Percentiles rank a stretch among this genome's conserved stretches.
These are phyloP conservation scores for Furcasterigmium sp. DNA, from an alignment of 2,329 filamentous ascomycete genomes.

Conservation along the genomic window DNA sequence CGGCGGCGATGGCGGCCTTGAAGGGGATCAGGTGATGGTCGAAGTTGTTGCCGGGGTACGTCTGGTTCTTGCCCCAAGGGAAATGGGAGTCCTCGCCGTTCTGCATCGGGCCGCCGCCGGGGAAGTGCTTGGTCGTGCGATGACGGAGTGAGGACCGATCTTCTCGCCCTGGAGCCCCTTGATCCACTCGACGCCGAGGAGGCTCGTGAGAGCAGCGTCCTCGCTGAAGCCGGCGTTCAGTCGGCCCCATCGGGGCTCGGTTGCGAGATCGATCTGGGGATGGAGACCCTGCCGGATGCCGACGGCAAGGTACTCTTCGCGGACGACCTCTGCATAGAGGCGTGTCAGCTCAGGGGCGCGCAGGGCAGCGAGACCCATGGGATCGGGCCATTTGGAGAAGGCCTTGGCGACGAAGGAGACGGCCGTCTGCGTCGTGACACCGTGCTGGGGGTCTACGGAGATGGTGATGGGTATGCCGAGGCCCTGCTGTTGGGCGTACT, in stretches of 20 bases:
- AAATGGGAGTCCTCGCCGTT: conserved; percentile 49
- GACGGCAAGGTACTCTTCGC: background rate
- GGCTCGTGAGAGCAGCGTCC: conserved; percentile 33
- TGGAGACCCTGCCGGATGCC: conserved; percentile 1
- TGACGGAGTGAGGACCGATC: conserved; percentile 36
- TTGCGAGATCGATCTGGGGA: conserved; percentile 2
- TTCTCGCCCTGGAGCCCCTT: conserved; percentile 39
- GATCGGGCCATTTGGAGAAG: conserved; percentile 1
- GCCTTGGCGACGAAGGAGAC: background rate
- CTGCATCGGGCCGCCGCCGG: conserved; percentile 41
- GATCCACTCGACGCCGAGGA: conserved; percentile 36
- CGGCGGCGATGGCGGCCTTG: conserved; percentile 41
- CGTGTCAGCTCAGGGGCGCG: background rate
- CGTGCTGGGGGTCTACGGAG: conserved; percentile 1
- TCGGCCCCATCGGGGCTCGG: conserved; percentile 39
- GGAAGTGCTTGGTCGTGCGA: conserved; percentile 49
- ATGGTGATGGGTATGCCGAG: conserved; percentile 2
- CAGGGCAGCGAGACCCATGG: conserved; percentile 1
- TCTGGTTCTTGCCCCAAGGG: conserved; percentile 43
- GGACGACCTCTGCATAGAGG: background rate
- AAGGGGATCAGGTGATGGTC: conserved; percentile 46
- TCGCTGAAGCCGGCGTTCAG: conserved; percentile 41
- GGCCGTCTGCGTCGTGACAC: background rate
- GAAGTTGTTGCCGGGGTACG: conserved; percentile 44
- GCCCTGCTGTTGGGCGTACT: background rate